Percentiles rank a stretch among this genome's conserved stretches.
Conservation (phyloP, 78 protist genomes). For the Emiliania huxleyi region DNA sequence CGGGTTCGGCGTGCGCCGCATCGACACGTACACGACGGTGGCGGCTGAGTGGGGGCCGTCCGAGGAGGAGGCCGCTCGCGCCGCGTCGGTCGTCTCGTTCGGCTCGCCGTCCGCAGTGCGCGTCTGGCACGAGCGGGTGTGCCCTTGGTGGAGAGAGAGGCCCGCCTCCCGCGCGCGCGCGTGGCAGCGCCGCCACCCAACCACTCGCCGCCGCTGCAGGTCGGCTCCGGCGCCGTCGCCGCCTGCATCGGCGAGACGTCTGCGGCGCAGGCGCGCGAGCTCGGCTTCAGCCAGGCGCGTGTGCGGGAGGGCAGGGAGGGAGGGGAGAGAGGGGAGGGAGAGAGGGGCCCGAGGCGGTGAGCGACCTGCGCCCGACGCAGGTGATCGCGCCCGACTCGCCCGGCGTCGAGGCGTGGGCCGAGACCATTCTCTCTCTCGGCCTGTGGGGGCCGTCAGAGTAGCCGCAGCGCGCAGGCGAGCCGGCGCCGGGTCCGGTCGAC, state of each 20-base stretch:
- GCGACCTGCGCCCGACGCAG: not conserved
- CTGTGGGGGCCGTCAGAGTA: no score
- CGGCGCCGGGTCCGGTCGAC: no score
- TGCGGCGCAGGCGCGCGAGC: not conserved
- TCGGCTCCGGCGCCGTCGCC: not conserved
- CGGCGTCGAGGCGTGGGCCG: conserved; percentile 11
- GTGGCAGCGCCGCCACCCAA: no score
- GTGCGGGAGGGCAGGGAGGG: no score
- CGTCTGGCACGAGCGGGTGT: not conserved
- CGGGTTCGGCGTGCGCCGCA: not conserved
- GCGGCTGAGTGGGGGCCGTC: not conserved
- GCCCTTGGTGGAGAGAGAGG: no score
- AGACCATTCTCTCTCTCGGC: not conserved
- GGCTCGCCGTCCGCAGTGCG: conserved; percentile 6
- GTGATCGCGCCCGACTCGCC: conserved; percentile 13
- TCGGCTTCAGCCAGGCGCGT: not conserved
- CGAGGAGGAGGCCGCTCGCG: not conserved
- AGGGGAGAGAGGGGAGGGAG: no score
- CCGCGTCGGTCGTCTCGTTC: not conserved
- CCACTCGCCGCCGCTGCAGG: no score
- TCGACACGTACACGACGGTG: conserved; percentile 28
- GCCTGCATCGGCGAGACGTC: conserved; percentile 36
- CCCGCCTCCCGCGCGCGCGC: no score
- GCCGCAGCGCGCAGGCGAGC: no score
- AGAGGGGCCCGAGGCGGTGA: no score